phyloP scores from a whole-genome alignment of 2,329 filamentous ascomycete genomes.

The Cadophora sp. region DNA sequence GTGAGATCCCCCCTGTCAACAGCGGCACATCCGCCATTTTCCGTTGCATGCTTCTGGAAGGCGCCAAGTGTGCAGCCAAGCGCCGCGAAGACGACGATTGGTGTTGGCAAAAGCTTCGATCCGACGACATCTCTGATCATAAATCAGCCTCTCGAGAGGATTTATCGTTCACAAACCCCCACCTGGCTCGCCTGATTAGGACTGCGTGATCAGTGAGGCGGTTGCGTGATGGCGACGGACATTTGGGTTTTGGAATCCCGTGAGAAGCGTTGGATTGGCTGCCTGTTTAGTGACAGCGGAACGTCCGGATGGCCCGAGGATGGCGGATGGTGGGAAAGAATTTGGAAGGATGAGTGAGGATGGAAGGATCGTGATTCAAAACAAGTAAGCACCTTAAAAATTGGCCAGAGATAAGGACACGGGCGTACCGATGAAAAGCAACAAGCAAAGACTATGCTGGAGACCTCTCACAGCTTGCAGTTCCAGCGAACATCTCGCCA shows the following conservation, averaged over 20 bases:
- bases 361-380: background rate
- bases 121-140: background rate
- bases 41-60: background rate
- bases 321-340: background rate
- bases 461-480: background rate
- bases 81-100: background rate
- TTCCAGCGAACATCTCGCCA: background rate
- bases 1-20: background rate
- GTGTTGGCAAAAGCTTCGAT: constrained; percentile 19
- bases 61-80: constrained; percentile 5
- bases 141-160: background rate
- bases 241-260: background rate
- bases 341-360: background rate
- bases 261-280: background rate
- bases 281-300: background rate
- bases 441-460: background rate
- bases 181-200: background rate
- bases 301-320: background rate
- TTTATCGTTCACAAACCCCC: background rate
- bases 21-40: background rate
- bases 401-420: background rate
- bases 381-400: constrained; percentile 5
- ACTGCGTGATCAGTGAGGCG: background rate
- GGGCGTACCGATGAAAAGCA: constrained; percentile 7
- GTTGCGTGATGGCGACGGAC: background rate